These are phyloP conservation scores for Ophiostoma triangulosporum DNA, from an alignment of 2,329 filamentous ascomycete genomes.

Conservation along the genomic window DNA sequence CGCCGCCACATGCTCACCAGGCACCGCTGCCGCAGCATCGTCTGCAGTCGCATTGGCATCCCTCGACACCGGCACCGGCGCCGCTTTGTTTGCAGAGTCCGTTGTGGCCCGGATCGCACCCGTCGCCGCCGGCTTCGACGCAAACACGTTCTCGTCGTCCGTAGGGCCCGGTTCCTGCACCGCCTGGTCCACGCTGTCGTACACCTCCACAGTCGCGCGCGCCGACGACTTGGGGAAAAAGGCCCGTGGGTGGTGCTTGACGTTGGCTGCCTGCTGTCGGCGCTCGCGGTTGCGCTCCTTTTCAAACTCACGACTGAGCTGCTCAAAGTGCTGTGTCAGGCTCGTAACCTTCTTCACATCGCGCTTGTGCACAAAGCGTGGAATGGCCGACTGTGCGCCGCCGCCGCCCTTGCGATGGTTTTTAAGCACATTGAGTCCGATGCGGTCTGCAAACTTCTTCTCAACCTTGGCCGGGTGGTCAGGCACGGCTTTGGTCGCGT, in stretches of 20 bases:
- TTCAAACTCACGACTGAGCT: slow-evolving; percentile 90
- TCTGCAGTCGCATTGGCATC: background rate
- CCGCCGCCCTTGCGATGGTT: slow-evolving; percentile 29
- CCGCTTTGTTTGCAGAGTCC: background rate
- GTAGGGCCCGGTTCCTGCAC: slow-evolving; percentile 64
- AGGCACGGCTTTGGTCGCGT: slow-evolving; percentile 6
- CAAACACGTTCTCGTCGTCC: slow-evolving; percentile 39
- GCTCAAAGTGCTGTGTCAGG: slow-evolving; percentile 92
- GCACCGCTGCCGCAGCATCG: slow-evolving; percentile 15
- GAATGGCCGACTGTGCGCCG: slow-evolving; percentile 61
- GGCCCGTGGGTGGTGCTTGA: slow-evolving; percentile 56
- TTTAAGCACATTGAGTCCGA: slow-evolving; percentile 55
- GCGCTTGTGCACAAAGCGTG: slow-evolving; percentile 67
- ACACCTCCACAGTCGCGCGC: slow-evolving; percentile 93
- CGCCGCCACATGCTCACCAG: slow-evolving; percentile 7
- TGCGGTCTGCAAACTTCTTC: slow-evolving; percentile 63
- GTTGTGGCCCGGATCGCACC: background rate
- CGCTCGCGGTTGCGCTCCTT: slow-evolving; percentile 82
- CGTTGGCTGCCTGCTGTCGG: slow-evolving; percentile 64
- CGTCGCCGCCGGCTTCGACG: background rate
- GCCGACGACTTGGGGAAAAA: slow-evolving; percentile 77
- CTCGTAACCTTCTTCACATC: slow-evolving; percentile 72
- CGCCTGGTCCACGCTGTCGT: slow-evolving; percentile 84
- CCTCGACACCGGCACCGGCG: background rate
- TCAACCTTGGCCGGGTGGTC: slow-evolving; percentile 28